A percentile compares a stretch with the other conserved stretches of the same genome.
phyloP scores from a whole-genome alignment of 1,284 basidiomycete genomes.

The Ustilago trichophora region DNA sequence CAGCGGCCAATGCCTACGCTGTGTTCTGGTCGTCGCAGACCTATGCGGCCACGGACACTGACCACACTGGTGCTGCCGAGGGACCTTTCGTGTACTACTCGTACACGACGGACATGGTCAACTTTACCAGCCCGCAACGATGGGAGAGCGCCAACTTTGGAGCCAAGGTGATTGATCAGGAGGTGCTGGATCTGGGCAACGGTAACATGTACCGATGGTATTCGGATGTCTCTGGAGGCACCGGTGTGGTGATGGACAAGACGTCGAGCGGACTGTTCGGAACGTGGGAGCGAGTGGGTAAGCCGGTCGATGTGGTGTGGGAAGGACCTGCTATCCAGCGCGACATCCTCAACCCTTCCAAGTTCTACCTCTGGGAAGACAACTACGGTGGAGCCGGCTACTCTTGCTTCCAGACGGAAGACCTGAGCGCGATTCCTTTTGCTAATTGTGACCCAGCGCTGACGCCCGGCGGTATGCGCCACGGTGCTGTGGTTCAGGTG shows the following conservation, averaged over 20 bases:
- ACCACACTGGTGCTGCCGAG: conserved; percentile 10
- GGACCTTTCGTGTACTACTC: conserved; percentile 31
- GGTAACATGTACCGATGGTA: conserved; percentile 28
- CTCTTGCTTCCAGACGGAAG: conserved; percentile 28
- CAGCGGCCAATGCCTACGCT: conserved; percentile 20
- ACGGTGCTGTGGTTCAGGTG: conserved; percentile 20
- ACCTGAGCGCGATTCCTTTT: conserved; percentile 14
- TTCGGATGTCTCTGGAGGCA: conserved; percentile 12
- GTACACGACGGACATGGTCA: conserved; percentile 22
- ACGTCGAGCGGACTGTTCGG: conserved; percentile 19
- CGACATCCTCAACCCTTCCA: conserved; percentile 24
- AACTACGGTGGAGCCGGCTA: conserved; percentile 29
- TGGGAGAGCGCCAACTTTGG: conserved; percentile 33
- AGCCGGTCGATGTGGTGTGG: conserved; percentile 24
- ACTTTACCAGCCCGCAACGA: conserved; percentile 13
- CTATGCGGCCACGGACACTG: conserved; percentile 13
- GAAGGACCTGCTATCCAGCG: conserved; percentile 28
- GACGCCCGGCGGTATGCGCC: conserved; percentile 17
- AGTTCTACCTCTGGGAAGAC: conserved; percentile 31
- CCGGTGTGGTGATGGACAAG: conserved; percentile 28
- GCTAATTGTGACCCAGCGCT: conserved; percentile 21
- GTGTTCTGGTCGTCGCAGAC: conserved; percentile 29
- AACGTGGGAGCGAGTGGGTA: conserved; percentile 25
- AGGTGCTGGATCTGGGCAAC: conserved; percentile 17
- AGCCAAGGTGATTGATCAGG: conserved; percentile 27